Evolutionary conservation across 75 land plant species (phyloP).

Genomic region (Pinus taeda): DNA sequence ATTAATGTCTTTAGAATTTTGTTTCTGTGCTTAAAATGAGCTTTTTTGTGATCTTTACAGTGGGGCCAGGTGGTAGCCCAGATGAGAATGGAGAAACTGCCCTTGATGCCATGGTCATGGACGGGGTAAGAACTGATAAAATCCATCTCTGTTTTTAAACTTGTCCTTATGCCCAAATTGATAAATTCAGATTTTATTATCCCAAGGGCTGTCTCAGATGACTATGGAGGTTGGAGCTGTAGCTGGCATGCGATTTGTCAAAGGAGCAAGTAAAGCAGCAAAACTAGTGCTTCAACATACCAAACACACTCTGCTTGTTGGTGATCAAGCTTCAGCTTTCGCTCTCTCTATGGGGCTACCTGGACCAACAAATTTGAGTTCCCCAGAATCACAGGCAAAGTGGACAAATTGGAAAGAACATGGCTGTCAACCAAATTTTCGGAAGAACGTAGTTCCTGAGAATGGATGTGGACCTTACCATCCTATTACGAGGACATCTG

Average conservation of each 20-base stretch:
- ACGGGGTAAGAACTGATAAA: slow-evolving; percentile 67
- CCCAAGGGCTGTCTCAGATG: slow-evolving; percentile 55
- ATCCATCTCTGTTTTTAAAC: neutral
- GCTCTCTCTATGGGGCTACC: slow-evolving; percentile 90
- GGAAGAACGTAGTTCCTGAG: slow-evolving; percentile 75
- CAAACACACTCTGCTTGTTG: slow-evolving; percentile 88
- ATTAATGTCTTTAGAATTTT: neutral
- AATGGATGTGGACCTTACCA: slow-evolving; percentile 89
- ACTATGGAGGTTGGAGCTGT: slow-evolving; percentile 99
- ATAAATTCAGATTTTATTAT: slow-evolving; percentile 11
- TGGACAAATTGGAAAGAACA: slow-evolving; percentile 74
- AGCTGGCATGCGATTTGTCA: slow-evolving; percentile 83
- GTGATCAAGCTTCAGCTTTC: slow-evolving; percentile 86
- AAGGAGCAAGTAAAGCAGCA: slow-evolving; percentile 84
- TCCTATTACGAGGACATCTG: slow-evolving; percentile 6
- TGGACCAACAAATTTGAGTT: slow-evolving; percentile 88
- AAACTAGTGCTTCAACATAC: slow-evolving; percentile 82
- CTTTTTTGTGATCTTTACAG: slow-evolving; percentile 28
- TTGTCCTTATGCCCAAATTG: neutral
- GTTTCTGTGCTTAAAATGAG: slow-evolving; percentile 4
- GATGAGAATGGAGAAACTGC: slow-evolving; percentile 99
- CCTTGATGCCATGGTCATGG: slow-evolving; percentile 92
- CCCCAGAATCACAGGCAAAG: slow-evolving; percentile 67
- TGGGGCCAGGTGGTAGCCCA: slow-evolving; percentile 98
- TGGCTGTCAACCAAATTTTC: slow-evolving; percentile 85